A percentile compares a stretch with the other conserved stretches of the same genome.
Evolutionary conservation across 1,284 basidiomycete genomes (phyloP).

Genomic region (Fomes fomentarius): DNA sequence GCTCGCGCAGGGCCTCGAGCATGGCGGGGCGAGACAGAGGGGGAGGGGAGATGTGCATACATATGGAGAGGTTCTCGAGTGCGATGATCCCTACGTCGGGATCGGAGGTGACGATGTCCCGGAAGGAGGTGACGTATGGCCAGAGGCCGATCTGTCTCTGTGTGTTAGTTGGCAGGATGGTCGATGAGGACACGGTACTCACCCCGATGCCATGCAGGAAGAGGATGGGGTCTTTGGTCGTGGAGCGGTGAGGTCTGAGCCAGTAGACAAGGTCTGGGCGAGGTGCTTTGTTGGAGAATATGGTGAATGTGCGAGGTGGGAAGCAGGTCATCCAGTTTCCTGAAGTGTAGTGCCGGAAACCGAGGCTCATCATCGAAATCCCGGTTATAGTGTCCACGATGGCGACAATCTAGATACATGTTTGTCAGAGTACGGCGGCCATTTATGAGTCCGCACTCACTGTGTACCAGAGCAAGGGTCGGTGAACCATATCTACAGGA

Average conservation of each 20-base stretch:
- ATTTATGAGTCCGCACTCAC: constrained; percentile 38
- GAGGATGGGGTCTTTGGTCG: constrained; percentile 52
- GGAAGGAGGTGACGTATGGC: constrained; percentile 56
- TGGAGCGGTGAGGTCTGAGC: constrained; percentile 58
- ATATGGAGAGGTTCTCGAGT: constrained; percentile 62
- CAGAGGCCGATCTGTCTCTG: constrained; percentile 57
- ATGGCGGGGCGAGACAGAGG: constrained; percentile 45
- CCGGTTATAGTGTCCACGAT: constrained; percentile 51
- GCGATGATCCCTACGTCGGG: constrained; percentile 57
- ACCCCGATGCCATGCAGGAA: constrained; percentile 73
- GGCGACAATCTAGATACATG: constrained; percentile 59
- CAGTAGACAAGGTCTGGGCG: constrained; percentile 56
- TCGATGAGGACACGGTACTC: constrained; percentile 26
- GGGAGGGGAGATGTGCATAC: constrained; percentile 56
- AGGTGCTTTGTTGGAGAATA: constrained; percentile 46
- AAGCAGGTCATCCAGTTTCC: constrained; percentile 46
- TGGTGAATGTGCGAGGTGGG: constrained; percentile 52
- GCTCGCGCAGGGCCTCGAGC: constrained; percentile 38
- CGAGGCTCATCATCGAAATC: constrained; percentile 41
- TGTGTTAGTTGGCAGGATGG: not conserved
- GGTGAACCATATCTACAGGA: constrained; percentile 52
- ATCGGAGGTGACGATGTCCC: constrained; percentile 42
- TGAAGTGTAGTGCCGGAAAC: constrained; percentile 58
- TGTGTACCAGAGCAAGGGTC: constrained; percentile 65
- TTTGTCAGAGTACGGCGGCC: too few relatives aligned